Evolutionary conservation across 257 asterid species (phyloP).

Genomic region (Primulina eburnea): DNA sequence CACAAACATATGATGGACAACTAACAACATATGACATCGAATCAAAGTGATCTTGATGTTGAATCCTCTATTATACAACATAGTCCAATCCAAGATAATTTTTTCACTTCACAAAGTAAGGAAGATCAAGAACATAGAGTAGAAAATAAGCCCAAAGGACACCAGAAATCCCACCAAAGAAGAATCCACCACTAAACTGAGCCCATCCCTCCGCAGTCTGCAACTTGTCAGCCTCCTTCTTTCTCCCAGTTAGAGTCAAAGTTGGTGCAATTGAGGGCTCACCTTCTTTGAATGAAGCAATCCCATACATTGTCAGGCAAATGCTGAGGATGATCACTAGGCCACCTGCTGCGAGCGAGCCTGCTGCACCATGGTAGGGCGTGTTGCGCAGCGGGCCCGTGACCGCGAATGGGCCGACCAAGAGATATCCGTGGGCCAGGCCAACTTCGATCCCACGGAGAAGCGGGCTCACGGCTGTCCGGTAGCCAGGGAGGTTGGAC

Average conservation of each 20-base stretch:
- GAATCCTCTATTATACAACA: background rate
- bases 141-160: constrained; percentile 88
- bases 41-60: background rate
- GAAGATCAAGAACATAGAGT: constrained; percentile 82
- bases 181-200: constrained; percentile 87
- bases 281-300: constrained; percentile 78
- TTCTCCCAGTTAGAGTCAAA: constrained; percentile 75
- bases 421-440: constrained; percentile 81
- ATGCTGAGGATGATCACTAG: constrained; percentile 73
- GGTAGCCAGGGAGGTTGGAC: constrained; percentile 61
- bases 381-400: constrained; percentile 83
- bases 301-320: constrained; percentile 68
- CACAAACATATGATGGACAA: background rate
- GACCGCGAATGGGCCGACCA: constrained; percentile 81
- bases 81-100: too few species aligned
- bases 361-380: constrained; percentile 54
- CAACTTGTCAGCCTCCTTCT: constrained; percentile 76
- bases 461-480: constrained; percentile 82
- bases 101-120: constrained; percentile 68
- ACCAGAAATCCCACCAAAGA: constrained; percentile 96
- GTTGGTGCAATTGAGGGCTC: constrained; percentile 74
- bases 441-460: constrained; percentile 82
- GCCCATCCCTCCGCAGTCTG: constrained; percentile 96
- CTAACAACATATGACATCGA: background rate
- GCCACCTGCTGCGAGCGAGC: constrained; percentile 84